Evolutionary conservation across 345 rosid species (phyloP), one percentile per base, ranked within the genome.

Genomic region (Reutealis trisperma): DNA sequence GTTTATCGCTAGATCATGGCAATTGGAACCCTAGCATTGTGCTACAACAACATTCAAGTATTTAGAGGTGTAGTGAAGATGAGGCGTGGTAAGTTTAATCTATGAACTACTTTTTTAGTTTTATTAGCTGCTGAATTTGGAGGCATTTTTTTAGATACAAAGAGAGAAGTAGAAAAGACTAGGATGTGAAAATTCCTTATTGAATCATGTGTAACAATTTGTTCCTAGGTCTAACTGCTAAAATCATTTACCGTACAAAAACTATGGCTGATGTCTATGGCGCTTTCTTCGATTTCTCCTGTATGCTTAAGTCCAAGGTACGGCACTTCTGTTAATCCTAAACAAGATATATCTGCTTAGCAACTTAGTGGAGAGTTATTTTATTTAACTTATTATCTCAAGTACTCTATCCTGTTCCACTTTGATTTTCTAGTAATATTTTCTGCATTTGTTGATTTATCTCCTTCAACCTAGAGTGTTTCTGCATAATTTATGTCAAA

Each of bases 51-150:
- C 82, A 77, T 92, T 45, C 92, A 94, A 88, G 91, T 96, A 86
- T 96, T 96, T 85, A 84, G 93, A 88, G 98, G 97, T 10, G 93
- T 92, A 6, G 98, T 96, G 81, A 92, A 96, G 81, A 80, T 96
- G 92, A 94, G 99, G 86, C 95, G 97, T 54, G 99, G 99, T 96
- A 87, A 85, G 92, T 76, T 82, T 59, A 8, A 30, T 69, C 30
- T 37, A 41, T 51, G 44, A 21, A 49, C 60, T 67, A 16, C 74
- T 62, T 30, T 72, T 51, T 67, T 32, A 14, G 41, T 25, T 57
- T 55, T 58, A 34, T 57, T 55, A 59, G 30, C 44, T 51, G 44
- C 65, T 51, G 60, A 69, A 49, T 60, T 22, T 47, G n/a, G 16
- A 4, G 41, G 6, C 57, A 42, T 69, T 27, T 49, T 58, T 30